Conservation (phyloP, 192 early-diverging fungal genomes). For the Linnemannia elongata region DNA sequence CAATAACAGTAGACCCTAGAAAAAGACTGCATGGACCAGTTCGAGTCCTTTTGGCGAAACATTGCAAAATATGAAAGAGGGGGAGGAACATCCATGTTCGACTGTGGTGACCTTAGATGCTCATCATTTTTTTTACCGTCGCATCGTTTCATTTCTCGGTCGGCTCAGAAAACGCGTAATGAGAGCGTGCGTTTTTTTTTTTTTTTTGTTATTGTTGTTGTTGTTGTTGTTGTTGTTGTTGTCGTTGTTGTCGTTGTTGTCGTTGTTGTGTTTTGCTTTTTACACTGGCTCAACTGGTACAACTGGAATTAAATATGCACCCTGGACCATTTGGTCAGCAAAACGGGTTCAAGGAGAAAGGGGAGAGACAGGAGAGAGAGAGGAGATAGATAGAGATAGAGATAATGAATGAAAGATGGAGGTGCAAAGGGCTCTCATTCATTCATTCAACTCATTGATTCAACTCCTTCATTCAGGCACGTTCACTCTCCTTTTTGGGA, state of each 20-base stretch:
- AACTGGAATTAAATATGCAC: not conserved
- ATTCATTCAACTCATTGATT: no score
- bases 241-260: not conserved
- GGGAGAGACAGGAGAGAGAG: not conserved
- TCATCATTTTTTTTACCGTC: not conserved
- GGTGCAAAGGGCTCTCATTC: not conserved
- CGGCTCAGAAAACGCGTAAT: not conserved
- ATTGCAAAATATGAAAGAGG: not conserved
- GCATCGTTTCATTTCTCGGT: not conserved
- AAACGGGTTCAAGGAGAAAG: not conserved
- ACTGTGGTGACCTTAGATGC: not conserved
- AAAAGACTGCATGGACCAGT: not conserved
- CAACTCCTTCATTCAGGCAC: not conserved
- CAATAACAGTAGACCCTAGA: not conserved
- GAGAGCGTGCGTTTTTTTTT: not conserved
- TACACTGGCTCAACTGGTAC: not conserved
- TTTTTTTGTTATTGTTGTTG: not conserved
- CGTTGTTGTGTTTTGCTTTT: not conserved
- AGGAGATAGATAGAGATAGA: no score
- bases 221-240: not conserved
- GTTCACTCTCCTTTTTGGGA: not conserved
- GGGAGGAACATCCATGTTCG: no score
- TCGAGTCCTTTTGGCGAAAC: not conserved
- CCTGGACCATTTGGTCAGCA: constrained; percentile 4
- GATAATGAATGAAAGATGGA: not conserved